Evolutionary conservation across 192 early-diverging fungal species (phyloP), one percentile per base, ranked within the genome.

Genomic region (Phycomyces blakesleeanus): DNA sequence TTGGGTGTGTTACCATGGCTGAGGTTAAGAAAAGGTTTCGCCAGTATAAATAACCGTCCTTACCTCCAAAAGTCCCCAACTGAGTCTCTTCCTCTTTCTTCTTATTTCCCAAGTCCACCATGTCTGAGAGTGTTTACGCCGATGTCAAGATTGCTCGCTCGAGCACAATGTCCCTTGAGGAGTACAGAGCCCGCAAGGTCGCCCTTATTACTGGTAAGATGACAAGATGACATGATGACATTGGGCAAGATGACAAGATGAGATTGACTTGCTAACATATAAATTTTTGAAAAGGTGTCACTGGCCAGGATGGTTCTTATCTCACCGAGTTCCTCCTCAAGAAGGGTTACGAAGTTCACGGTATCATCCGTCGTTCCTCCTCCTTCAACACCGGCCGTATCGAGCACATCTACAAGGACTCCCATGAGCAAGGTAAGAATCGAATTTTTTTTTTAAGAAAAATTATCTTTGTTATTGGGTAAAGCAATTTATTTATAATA

Each of bases 341-440:
- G 37, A 91, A 89, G 79, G 88, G 87, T 69, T 91, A 91, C 68
- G 82, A 78, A 55, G 89, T 91, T 42, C 89, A 91, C 58, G 89
- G 89, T 50, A 87, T 91, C 67, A 89, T 91, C 52, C 85, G 89
- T 57, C 81, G 89, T 47, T 91, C 89, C 6, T 91, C 89, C 21
- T 91, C 89, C n/a, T 91, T 91, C 81, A 91, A 91, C 71, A 91
- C 89, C 39, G 88, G 88, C 24, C 78, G 89, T 69, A 90, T 91
- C 66, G 84, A 87, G 54, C 88, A 89, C 72, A 78, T 91, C 54
- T 91, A 91, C 69, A 81, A 81, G 63, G 89, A 90, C 74, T 76
- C 73, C 59, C 89, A 90, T 57, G 79, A 78, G 63, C 51, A 57
- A 61, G 73, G 83, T 83, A 82, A 77, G 76, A 50, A 21, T 4